These are phyloP conservation scores for Lepidium aucheri DNA, from an alignment of 345 rosid species.

Conservation along the genomic window DNA sequence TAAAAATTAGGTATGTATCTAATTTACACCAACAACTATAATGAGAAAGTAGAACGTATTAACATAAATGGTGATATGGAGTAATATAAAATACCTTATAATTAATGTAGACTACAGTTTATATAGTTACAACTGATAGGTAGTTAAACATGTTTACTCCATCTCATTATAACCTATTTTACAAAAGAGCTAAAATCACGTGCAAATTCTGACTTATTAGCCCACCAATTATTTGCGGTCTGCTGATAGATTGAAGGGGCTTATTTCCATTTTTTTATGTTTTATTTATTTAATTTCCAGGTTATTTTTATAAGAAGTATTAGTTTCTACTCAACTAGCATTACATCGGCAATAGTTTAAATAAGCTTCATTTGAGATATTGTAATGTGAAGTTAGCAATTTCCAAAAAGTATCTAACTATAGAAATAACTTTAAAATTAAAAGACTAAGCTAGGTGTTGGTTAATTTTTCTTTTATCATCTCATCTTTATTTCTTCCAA, in stretches of 20 bases:
- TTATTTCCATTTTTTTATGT: not conserved
- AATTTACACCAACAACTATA: slow-evolving; percentile 5
- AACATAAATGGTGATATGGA: not conserved
- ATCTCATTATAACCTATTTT: not conserved
- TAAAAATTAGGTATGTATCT: not conserved
- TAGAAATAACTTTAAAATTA: too few species aligned
- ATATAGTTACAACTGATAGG: not conserved
- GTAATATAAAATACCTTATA: too few species aligned
- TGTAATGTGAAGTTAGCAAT: too few species aligned
- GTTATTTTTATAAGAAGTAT: too few species aligned
- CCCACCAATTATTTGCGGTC: not conserved
- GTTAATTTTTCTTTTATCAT: too few species aligned
- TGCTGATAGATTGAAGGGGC: not conserved
- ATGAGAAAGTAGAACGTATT: not conserved
- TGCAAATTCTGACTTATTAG: not conserved
- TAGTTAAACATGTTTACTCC: not conserved
- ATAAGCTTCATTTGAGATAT: too few species aligned
- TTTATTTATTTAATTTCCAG: too few species aligned
- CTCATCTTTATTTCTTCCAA: too few species aligned
- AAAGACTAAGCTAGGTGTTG: too few species aligned
- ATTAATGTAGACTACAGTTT: not conserved
- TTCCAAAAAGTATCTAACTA: too few species aligned
- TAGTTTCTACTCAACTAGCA: too few species aligned
- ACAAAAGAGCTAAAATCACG: not conserved
- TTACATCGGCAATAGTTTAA: too few species aligned